Evolutionary conservation across 2,329 filamentous ascomycete genomes (phyloP), one percentile per base, ranked within the genome.

Genomic region (Trichoderma sp.): DNA sequence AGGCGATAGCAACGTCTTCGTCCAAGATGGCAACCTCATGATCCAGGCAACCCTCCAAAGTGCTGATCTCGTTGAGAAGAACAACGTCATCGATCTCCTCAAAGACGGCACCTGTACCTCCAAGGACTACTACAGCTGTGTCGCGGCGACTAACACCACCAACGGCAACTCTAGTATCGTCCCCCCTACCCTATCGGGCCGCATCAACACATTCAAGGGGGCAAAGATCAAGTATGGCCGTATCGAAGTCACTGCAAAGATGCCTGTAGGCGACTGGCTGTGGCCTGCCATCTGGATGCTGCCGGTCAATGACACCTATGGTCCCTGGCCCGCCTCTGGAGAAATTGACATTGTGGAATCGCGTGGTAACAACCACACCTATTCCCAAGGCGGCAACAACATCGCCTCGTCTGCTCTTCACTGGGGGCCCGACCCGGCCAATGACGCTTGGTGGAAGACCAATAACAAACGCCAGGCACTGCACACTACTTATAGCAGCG

Each of bases 231-330:
- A 89, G 79, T 96, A 92, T 76, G 93, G 93, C 59, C 90, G 91
- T 54, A 86, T 96, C 64, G 91, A 96, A 77, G 92, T 96, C 5
- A 89, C 86, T 1, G 93, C 93, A 30, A 90, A 90, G 79, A 81
- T 96, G 32, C 92, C 93, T 5, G 79, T 83, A 59, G 93, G 93
- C 66, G 92, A 96, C 81, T 96, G 93, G 93, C 85, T 96, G 13
- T 96, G 93, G 93, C 93, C 93, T 2, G 92, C 92, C n/a, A 95
- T 96, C 75, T 94, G 91, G 91, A 92, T 96, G 91, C 83, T 96
- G 83, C 93, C 93, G 1, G 88, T 87, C 58, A 83, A 90, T 54
- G 84, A 89, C 66, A 89, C 83, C 0, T 96, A 96, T 77, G 93
- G 93, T 1, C 75, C 84, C 1, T 96, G 93, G 93, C 93, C 93